A percentile compares a stretch with the other conserved stretches of the same genome.
phyloP scores from a whole-genome alignment of 768 basidiomycete genomes.

The Trichaptum fuscoviolaceum region DNA sequence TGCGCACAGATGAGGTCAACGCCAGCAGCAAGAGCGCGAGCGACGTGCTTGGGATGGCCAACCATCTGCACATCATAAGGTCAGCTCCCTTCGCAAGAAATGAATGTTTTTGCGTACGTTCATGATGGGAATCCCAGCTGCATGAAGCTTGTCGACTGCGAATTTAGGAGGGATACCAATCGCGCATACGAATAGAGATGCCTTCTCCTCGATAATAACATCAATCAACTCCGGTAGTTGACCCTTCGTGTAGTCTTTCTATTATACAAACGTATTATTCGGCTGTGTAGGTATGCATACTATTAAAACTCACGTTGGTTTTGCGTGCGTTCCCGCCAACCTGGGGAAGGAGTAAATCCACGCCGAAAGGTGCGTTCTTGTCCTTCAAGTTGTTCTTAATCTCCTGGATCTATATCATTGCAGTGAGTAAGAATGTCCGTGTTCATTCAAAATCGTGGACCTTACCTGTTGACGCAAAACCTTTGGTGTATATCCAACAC shows the following conservation, averaged over 20 bases:
- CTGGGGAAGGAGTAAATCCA: constrained; percentile 85
- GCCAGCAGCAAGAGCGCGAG: constrained; percentile 75
- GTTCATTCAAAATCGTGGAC: constrained; percentile 9
- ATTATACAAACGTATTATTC: constrained; percentile 7
- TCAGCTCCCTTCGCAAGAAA: background rate
- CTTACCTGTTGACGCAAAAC: constrained; percentile 71
- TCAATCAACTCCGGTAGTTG: constrained; percentile 78
- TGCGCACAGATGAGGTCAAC: constrained; percentile 94
- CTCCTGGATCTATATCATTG: constrained; percentile 49
- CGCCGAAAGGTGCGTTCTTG: constrained; percentile 81
- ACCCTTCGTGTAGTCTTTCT: constrained; percentile 90
- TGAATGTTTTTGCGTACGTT: constrained; percentile 43
- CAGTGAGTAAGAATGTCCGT: constrained; percentile 16
- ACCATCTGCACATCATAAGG: constrained; percentile 52
- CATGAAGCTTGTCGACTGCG: constrained; percentile 76
- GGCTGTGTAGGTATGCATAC: background rate
- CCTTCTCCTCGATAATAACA: constrained; percentile 89
- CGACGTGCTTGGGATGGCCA: constrained; percentile 88
- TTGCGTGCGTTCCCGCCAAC: constrained; percentile 84
- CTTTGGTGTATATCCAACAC: constrained; percentile 81
- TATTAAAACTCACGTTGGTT: constrained; percentile 60
- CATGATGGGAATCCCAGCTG: constrained; percentile 83
- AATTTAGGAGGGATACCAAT: constrained; percentile 81
- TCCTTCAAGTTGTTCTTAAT: constrained; percentile 70
- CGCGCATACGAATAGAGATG: constrained; percentile 86